These are phyloP conservation scores for Brassica napus DNA, from an alignment of 345 rosid species.

Conservation along the genomic window DNA sequence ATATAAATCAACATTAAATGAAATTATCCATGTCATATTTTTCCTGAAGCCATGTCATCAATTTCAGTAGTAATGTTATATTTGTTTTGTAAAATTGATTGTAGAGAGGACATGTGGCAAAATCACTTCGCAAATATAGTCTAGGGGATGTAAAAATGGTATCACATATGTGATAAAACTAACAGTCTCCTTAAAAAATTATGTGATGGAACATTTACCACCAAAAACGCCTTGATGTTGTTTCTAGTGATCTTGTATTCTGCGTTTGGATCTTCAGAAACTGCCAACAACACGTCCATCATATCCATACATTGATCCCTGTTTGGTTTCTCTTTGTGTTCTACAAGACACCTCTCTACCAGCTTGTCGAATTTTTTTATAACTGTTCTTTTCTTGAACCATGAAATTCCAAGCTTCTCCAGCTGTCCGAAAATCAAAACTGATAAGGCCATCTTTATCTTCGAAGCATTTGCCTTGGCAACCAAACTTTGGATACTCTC, in stretches of 20 bases:
- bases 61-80: too few relatives aligned
- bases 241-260: constrained; percentile 3
- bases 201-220: background rate
- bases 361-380: background rate
- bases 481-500: constrained; percentile 1
- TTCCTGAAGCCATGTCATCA: too few relatives aligned
- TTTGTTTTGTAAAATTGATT: too few relatives aligned
- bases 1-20: too few relatives aligned
- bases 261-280: background rate
- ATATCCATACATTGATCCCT: background rate
- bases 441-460: background rate
- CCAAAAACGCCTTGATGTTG: background rate
- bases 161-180: too few relatives aligned
- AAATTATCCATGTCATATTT: too few relatives aligned
- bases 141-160: too few relatives aligned
- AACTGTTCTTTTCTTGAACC: background rate
- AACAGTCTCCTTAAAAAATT: too few relatives aligned
- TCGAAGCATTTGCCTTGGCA: background rate
- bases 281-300: constrained; percentile 3
- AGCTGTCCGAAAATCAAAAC: background rate
- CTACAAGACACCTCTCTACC: background rate
- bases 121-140: too few relatives aligned
- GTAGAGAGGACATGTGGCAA: too few relatives aligned
- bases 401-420: background rate
- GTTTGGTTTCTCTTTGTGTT: background rate